A percentile compares a stretch with the other conserved stretches of the same genome.
phyloP scores from a whole-genome alignment of 2,329 filamentous ascomycete species.

The Cephalotrichum gorgonifer region DNA sequence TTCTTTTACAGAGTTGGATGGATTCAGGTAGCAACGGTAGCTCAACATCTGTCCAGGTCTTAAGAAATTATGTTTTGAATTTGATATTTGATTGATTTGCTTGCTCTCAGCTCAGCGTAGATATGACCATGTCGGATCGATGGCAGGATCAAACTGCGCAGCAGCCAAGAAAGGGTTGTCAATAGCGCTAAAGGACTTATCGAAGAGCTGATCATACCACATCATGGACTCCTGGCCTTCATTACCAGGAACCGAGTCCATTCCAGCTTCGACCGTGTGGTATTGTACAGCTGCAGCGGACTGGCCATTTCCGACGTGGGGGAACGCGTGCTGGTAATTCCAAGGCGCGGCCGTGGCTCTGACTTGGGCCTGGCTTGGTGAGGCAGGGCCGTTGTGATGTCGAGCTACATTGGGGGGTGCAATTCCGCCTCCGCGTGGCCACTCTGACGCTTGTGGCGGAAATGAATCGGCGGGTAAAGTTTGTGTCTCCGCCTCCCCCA shows the following conservation, averaged over 20 bases:
- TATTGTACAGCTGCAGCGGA: not conserved
- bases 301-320: not conserved
- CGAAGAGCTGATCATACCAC: slow-evolving; percentile 23
- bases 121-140: slow-evolving; percentile 21
- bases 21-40: too few relatives aligned
- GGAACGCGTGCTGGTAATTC: not conserved
- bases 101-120: slow-evolving; percentile 9
- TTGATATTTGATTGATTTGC: not conserved
- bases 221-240: slow-evolving; percentile 23
- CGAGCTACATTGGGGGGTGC: not conserved
- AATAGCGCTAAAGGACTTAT: slow-evolving; percentile 21
- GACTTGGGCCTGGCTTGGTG: not conserved
- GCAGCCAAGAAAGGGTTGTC: slow-evolving; percentile 21
- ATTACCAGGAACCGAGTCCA: not conserved
- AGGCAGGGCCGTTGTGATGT: not conserved
- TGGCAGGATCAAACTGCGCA: slow-evolving; percentile 19
- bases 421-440: not conserved
- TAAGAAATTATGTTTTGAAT: too few relatives aligned
- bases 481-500: not conserved
- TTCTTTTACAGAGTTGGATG: too few relatives aligned
- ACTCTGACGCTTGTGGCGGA: not conserved
- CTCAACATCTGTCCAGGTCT: too few relatives aligned
- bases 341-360: not conserved
- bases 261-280: not conserved
- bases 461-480: not conserved